Evolutionary conservation across 1,139 yeast species (phyloP).

Genomic region (Lodderomyces beijingensis): DNA sequence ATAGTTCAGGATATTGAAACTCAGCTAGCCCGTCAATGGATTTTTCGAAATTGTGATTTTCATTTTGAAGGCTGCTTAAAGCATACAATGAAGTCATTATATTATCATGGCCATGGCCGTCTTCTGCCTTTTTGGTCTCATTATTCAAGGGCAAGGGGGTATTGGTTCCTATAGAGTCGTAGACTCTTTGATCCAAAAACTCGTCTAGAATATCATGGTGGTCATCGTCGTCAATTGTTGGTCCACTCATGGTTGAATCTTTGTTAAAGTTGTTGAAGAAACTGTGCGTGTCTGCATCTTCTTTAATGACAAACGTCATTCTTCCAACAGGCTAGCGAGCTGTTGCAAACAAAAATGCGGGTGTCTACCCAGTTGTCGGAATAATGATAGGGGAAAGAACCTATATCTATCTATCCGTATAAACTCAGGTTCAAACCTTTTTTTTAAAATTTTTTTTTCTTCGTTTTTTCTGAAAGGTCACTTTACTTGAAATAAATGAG

Average conservation of each 20-base stretch:
- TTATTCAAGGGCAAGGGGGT: constrained; percentile 16
- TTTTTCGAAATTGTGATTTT: neutral
- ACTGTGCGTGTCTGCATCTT: neutral
- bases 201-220: constrained; percentile 50
- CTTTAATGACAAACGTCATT: constrained; percentile 5
- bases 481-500: too few relatives aligned
- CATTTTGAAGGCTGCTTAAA: constrained; percentile 4
- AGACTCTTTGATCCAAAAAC: constrained; percentile 54
- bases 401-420: too few relatives aligned
- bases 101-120: constrained; percentile 8
- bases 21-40: constrained; percentile 6
- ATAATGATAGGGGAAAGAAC: too few relatives aligned
- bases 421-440: too few relatives aligned
- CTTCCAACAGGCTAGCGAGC: too few relatives aligned
- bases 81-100: constrained; percentile 16
- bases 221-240: constrained; percentile 8
- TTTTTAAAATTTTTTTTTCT: too few relatives aligned
- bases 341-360: too few relatives aligned
- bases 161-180: constrained; percentile 33
- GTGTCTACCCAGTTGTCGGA: too few relatives aligned
- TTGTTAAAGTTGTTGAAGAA: neutral
- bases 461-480: too few relatives aligned
- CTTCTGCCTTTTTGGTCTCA: neutral
- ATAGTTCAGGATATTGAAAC: constrained; percentile 3
- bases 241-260: neutral